These are phyloP conservation scores for Dalbergia cochinchinensis DNA, from an alignment of 306 rosid genomes.

Conservation along the genomic window DNA sequence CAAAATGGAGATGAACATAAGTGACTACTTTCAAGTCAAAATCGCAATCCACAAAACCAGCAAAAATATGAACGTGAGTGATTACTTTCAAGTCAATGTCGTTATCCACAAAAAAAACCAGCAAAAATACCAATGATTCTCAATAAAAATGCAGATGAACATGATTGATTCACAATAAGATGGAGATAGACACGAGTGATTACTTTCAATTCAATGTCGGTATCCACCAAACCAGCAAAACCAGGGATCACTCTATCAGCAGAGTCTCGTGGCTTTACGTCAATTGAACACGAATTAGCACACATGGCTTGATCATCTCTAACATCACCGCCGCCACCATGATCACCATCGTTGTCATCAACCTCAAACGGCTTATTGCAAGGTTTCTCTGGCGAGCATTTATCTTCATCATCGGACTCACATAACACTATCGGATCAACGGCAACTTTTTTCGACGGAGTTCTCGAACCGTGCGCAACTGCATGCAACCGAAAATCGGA, in stretches of 20 bases:
- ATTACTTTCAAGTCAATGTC: constrained; percentile 51
- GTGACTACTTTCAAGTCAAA: constrained; percentile 54
- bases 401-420: constrained; percentile 38
- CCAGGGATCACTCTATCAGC: constrained; percentile 42
- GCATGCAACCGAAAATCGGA: constrained; percentile 20
- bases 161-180: not conserved
- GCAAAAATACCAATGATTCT: not conserved
- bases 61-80: not conserved
- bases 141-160: not conserved
- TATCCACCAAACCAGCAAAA: constrained; percentile 30
- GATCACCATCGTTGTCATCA: constrained; percentile 20
- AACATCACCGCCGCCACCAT: not conserved
- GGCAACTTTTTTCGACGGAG: constrained; percentile 1
- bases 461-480: constrained; percentile 46
- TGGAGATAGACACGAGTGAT: constrained; percentile 19
- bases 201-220: constrained; percentile 55
- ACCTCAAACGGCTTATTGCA: constrained; percentile 34
- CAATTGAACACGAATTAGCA: constrained; percentile 31
- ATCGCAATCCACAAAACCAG: constrained; percentile 37
- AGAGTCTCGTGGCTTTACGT: constrained; percentile 37
- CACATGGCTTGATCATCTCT: constrained; percentile 7
- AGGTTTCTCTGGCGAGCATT: constrained; percentile 37
- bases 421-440: constrained; percentile 45
- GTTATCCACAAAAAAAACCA: constrained; percentile 32
- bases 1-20: not conserved